phyloP scores from a whole-genome alignment of 139 green algal species.

The Picochlorum costavermella region DNA sequence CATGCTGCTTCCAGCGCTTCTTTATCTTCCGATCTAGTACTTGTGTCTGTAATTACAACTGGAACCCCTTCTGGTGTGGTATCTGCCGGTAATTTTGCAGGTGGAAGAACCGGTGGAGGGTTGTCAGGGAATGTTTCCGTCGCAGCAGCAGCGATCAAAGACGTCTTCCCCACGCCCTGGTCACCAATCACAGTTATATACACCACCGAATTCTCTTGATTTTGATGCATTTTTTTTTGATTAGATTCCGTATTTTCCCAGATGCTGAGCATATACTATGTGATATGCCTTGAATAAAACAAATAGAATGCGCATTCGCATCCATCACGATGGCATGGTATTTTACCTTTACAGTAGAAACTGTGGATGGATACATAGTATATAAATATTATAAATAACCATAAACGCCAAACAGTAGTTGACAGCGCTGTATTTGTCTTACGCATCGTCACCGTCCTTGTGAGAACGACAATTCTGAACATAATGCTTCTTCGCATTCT shows the following conservation, averaged over 20 bases:
- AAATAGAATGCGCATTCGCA: too few species aligned
- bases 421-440: too few species aligned
- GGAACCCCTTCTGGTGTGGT: slow-evolving; percentile 58
- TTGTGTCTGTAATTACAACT: slow-evolving; percentile 71
- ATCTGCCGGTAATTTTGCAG: slow-evolving; percentile 56
- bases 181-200: slow-evolving; percentile 56
- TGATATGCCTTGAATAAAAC: too few species aligned
- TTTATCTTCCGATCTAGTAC: slow-evolving; percentile 57
- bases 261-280: too few species aligned
- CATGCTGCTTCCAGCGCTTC: slow-evolving; percentile 40
- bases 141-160: slow-evolving; percentile 62
- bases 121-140: slow-evolving; percentile 70
- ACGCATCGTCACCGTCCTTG: too few species aligned
- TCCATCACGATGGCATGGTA: too few species aligned
- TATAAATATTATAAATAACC: too few species aligned
- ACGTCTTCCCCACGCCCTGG: slow-evolving; percentile 70
- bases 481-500: too few species aligned
- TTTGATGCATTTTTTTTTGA: not conserved
- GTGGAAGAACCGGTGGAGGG: slow-evolving; percentile 62
- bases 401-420: not conserved
- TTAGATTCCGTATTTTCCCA: too few species aligned
- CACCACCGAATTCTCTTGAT: slow-evolving; percentile 7
- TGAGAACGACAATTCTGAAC: too few species aligned
- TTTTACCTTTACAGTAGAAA: too few species aligned
- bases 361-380: too few species aligned